phyloP scores from a whole-genome alignment of 2,329 filamentous ascomycete genomes.

The Colletotrichum sp. region DNA sequence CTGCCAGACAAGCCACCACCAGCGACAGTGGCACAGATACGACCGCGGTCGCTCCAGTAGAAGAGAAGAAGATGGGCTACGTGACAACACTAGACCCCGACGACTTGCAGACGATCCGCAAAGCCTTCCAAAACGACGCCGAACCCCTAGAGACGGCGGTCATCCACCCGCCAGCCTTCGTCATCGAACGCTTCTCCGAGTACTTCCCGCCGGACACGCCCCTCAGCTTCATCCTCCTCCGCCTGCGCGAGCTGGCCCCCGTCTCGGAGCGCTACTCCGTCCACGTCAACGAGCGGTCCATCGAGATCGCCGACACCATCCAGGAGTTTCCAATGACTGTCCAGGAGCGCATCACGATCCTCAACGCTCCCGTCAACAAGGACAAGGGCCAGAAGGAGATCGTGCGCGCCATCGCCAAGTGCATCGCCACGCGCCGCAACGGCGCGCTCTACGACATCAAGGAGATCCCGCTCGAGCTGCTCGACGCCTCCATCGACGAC shows the following conservation, averaged over 20 bases:
- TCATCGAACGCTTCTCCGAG: slow-evolving; percentile 77
- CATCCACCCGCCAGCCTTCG: slow-evolving; percentile 72
- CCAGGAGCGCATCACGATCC: slow-evolving; percentile 77
- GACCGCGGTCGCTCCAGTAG: neutral
- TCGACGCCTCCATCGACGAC: slow-evolving; percentile 65
- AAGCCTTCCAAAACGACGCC: slow-evolving; percentile 68
- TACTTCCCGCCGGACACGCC: slow-evolving; percentile 85
- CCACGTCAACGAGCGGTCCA: slow-evolving; percentile 58
- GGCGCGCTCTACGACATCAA: slow-evolving; percentile 76
- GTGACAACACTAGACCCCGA: slow-evolving; percentile 79
- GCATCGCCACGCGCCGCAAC: slow-evolving; percentile 70
- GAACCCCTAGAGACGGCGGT: slow-evolving; percentile 73
- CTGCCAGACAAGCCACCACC: slow-evolving; percentile 62
- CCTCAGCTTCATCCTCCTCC: slow-evolving; percentile 81
- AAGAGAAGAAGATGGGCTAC: slow-evolving; percentile 62
- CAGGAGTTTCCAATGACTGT: slow-evolving; percentile 74
- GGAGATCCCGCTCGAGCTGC: slow-evolving; percentile 72
- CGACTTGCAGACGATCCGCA: slow-evolving; percentile 68
- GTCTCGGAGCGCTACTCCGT: slow-evolving; percentile 74
- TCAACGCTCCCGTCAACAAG: slow-evolving; percentile 69
- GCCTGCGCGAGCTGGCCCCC: slow-evolving; percentile 72
- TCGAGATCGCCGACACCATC: slow-evolving; percentile 75
- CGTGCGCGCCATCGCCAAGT: slow-evolving; percentile 68
- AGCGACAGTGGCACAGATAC: neutral
- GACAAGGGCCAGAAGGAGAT: slow-evolving; percentile 53